Evolutionary conservation across 2,329 filamentous ascomycete species (phyloP), one percentile per base, ranked within the genome.

Genomic region (Verticillium alfalfae): DNA sequence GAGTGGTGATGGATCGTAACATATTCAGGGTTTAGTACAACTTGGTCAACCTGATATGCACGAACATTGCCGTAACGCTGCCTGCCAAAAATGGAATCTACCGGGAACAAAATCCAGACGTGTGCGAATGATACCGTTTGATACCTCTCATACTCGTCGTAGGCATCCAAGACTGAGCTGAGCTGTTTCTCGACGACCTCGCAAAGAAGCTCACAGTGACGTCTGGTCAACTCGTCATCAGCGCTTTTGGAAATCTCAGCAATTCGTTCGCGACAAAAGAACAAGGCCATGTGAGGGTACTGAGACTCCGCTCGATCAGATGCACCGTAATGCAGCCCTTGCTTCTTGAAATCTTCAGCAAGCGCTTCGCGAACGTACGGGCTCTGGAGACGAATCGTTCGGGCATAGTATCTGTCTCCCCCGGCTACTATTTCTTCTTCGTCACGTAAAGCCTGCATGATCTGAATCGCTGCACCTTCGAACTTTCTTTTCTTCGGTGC

Each of bases 61-160:
- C 26, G 9, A 18, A 54, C 9, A 54, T 8, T 54, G 26, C 45
- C 45, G 9, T 31, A 15, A 31, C n/a, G n/a, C 16, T 15, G n/a
- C 7, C n/a, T 54, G 15, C 9, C 26, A 31, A 9, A 15, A 18
- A 54, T 9, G n/a, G 45, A 54, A 18, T 54, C 79, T 1, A 81
- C 81, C 56, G 76, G 75, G 67, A 84, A 82, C 18, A 84, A 75
- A 9, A 79, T 79, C 81, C 81, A 84, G 13, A 79, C 71, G 58
- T 85, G 78, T 9, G 79, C 74, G 59, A 79, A 84, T 0, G 79
- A 79, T 57, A 85, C 79, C 41, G 84, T 81, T 0, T 78, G 76
- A 62, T 85, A 82, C 63, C 73, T 70, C 64, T 82, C 73, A 57
- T 82, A 79, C 61, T 86, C 83, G 39, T 79, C 73, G 37, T 77